phyloP scores from a whole-genome alignment of 305 asterid genomes.

The Rubia tinctorum region DNA sequence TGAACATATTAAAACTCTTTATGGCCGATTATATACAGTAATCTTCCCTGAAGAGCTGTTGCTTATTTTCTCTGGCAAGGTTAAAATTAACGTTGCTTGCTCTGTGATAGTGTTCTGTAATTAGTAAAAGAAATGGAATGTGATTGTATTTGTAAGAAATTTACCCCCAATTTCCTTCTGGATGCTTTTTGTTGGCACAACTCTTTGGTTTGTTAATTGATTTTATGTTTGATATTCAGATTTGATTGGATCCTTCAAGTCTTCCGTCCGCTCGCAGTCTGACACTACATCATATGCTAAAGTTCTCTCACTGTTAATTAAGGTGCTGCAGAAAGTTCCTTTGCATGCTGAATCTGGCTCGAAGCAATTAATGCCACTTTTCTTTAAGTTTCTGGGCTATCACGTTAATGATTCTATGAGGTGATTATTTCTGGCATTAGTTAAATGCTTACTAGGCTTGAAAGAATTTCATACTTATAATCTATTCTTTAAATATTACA shows the following conservation, averaged over 20 bases:
- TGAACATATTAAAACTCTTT: conserved; percentile 7
- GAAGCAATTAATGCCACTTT: conserved; percentile 68
- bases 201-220: not conserved
- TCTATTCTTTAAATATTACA: conserved; percentile 7
- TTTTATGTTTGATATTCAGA: conserved; percentile 44
- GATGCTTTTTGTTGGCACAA: not conserved
- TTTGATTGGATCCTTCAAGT: conserved; percentile 58
- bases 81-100: not conserved
- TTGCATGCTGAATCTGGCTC: conserved; percentile 69
- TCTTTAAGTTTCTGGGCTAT: conserved; percentile 82
- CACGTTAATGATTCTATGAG: conserved; percentile 45
- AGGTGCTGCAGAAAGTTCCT: conserved; percentile 69
- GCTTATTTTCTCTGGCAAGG: not conserved
- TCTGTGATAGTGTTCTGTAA: too few relatives aligned
- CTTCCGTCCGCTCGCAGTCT: conserved; percentile 37
- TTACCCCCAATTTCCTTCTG: not conserved
- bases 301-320: conserved; percentile 65
- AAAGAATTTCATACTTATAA: conserved; percentile 11
- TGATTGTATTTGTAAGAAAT: not conserved
- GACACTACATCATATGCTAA: conserved; percentile 53
- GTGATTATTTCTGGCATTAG: conserved; percentile 34
- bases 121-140: not conserved
- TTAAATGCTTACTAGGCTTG: conserved; percentile 2
- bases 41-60: not conserved
- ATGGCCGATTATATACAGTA: not conserved